A percentile compares a stretch with the other conserved stretches of the same genome.
These are phyloP conservation scores for Pseudogymnoascus sp. DNA, from an alignment of 2,329 filamentous ascomycete species.

Conservation along the genomic window DNA sequence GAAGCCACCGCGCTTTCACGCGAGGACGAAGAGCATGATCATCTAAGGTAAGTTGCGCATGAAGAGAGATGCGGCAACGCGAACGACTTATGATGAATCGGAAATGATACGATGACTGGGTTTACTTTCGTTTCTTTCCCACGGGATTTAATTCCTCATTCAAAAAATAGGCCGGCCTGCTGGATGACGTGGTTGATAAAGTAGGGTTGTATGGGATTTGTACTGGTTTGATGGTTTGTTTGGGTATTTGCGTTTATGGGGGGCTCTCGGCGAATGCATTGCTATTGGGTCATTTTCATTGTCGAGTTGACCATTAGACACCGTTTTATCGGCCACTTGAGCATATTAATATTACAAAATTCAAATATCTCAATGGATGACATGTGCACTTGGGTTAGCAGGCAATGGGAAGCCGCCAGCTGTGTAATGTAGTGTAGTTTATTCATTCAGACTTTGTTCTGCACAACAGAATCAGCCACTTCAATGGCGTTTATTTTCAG, in stretches of 20 bases:
- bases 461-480: conserved; percentile 25
- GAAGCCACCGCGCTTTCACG: conserved; percentile 22
- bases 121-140: conserved; percentile 11
- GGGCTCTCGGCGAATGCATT: background rate
- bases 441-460: conserved; percentile 14
- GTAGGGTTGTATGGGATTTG: conserved; percentile 4
- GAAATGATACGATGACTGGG: conserved; percentile 11
- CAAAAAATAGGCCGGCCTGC: conserved; percentile 9
- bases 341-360: background rate
- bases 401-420: background rate
- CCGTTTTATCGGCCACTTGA: background rate
- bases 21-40: conserved; percentile 29
- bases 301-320: background rate
- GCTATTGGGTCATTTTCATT: background rate
- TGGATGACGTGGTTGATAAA: conserved; percentile 9
- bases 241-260: background rate
- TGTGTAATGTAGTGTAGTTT: background rate
- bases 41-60: conserved; percentile 16
- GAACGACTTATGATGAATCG: conserved; percentile 8
- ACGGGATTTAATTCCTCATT: conserved; percentile 7
- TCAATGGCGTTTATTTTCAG: conserved; percentile 44
- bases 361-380: background rate
- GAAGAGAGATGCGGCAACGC: background rate
- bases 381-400: background rate
- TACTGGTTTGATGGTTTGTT: conserved; percentile 8